Conservation (phyloP, 352 stramenopile genomes). For the Phytophthora hybrid region DNA sequence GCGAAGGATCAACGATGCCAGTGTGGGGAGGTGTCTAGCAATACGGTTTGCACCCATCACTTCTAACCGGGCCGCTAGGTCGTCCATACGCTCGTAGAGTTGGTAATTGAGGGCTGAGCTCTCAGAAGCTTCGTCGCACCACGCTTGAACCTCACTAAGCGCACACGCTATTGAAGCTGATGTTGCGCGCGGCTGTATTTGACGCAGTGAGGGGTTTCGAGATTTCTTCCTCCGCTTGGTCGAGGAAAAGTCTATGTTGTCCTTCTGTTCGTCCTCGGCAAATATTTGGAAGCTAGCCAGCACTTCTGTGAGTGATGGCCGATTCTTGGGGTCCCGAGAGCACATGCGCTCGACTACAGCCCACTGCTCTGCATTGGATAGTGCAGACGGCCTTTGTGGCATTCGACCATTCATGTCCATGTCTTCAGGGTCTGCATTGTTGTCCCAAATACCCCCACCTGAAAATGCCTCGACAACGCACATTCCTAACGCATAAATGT, state of each 20-base stretch:
- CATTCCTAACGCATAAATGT: constrained; percentile 42
- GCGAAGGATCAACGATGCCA: constrained; percentile 30
- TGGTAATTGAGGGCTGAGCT: constrained; percentile 38
- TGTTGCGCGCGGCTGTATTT: constrained; percentile 25
- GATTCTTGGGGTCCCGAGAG: constrained; percentile 19
- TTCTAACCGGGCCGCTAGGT: constrained; percentile 31
- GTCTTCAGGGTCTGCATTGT: neutral
- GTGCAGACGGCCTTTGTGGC: constrained; percentile 22
- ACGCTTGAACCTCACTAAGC: constrained; percentile 38
- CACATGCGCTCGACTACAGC: constrained; percentile 43
- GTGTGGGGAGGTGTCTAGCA: constrained; percentile 4
- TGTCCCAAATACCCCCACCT: constrained; percentile 24
- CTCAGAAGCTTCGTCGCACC: constrained; percentile 41
- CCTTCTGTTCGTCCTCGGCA: constrained; percentile 32
- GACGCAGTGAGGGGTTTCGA: constrained; percentile 2
- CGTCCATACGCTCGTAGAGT: constrained; percentile 38
- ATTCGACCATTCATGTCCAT: neutral
- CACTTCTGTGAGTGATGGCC: constrained; percentile 34
- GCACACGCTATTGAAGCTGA: constrained; percentile 26
- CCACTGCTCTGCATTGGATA: constrained; percentile 36
- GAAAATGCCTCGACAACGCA: constrained; percentile 47
- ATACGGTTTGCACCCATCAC: constrained; percentile 10
- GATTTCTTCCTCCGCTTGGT: constrained; percentile 23
- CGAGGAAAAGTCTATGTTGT: constrained; percentile 18
- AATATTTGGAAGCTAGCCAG: constrained; percentile 39